These are phyloP conservation scores for Gentiana macrophylla DNA, from an alignment of 257 asterid genomes.

Conservation along the genomic window DNA sequence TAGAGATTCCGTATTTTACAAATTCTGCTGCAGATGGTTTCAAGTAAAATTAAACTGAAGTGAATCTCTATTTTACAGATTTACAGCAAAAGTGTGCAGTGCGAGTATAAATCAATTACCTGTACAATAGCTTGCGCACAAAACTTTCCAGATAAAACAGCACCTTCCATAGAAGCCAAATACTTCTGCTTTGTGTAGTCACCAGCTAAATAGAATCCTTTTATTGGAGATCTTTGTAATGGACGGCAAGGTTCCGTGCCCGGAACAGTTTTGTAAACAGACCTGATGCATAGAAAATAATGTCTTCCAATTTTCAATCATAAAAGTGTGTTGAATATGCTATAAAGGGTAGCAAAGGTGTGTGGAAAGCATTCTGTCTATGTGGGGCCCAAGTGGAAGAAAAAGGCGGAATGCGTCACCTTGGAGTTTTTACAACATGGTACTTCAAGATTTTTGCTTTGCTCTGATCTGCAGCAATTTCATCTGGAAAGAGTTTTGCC, in stretches of 20 bases:
- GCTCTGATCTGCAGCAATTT: constrained; percentile 90
- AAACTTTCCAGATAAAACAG: constrained; percentile 89
- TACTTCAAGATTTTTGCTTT: constrained; percentile 90
- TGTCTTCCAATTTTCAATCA: too few species aligned
- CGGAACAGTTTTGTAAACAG: constrained; percentile 90
- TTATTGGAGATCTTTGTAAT: constrained; percentile 74
- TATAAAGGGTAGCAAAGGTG: too few species aligned
- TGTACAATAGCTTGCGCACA: constrained; percentile 93
- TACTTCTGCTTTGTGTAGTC: constrained; percentile 97
- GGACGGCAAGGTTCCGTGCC: constrained; percentile 95
- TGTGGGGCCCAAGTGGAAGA: too few species aligned
- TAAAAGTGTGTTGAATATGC: too few species aligned
- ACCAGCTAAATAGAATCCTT: constrained; percentile 91
- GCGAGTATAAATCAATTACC: constrained; percentile 29
- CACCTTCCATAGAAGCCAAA: constrained; percentile 99
- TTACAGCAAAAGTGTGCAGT: neutral
- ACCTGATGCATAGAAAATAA: constrained; percentile 28
- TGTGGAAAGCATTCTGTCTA: too few species aligned
- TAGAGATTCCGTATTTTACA: neutral
- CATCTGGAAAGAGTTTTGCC: constrained; percentile 83
- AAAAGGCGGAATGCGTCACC: constrained; percentile 23
- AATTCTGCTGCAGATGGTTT: neutral
- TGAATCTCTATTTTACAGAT: neutral
- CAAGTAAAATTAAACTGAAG: neutral
- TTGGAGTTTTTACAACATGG: constrained; percentile 90